Base-by-base conservation (phyloP, 2,329 filamentous ascomycete species). In the Calonectria honghensis region DNA sequence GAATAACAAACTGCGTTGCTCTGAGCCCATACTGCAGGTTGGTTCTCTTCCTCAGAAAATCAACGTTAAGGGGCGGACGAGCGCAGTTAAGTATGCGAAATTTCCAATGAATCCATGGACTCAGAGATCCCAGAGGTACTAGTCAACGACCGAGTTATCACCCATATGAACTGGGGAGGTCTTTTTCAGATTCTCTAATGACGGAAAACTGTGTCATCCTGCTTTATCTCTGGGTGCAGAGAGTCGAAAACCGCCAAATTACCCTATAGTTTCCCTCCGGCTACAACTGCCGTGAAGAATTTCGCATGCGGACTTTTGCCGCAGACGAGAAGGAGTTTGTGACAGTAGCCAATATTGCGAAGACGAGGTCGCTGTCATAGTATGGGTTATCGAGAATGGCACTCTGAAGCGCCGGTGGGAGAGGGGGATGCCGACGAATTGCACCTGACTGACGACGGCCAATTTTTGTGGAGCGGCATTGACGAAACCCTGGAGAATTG, bases 171-270 rank as follows among this genome's bases (percentile, higher is more conserved):
- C 7, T 31, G 35, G 20, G 16, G 39, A 4, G 2, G 27, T 32
- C 50, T 24, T n/a, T n/a, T 68, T 68, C 27, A 45, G 27, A 27
- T 52, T 68, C 32, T 54, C 51, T 5, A 35, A 41, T 13, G 50
- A 27, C 20, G 65, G 50, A 4, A 24, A 20, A 59, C 13, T 11
- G 14, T 10, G n/a, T 41, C 2, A 50, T 41, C 41, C 5, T 61
- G 9, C 51, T 68, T 20, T 13, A 29, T 13, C 52, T 27, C 13
- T 39, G 37, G 13, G 51, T 7, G 31, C 14, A 31, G 7, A 37
- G 14, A 1, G 27, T 57, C 20, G 16, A 51, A 31, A 32, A 11
- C 20, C 24, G 37, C 6, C 14, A 50, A 13, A 29, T 68, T 11
- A 16, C 27, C 9, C 20, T 59, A 9, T 10, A 45, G 29, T 59